phyloP scores from a whole-genome alignment of 1,284 basidiomycete species.

The Cutaneotrichosporon spelunceum region DNA sequence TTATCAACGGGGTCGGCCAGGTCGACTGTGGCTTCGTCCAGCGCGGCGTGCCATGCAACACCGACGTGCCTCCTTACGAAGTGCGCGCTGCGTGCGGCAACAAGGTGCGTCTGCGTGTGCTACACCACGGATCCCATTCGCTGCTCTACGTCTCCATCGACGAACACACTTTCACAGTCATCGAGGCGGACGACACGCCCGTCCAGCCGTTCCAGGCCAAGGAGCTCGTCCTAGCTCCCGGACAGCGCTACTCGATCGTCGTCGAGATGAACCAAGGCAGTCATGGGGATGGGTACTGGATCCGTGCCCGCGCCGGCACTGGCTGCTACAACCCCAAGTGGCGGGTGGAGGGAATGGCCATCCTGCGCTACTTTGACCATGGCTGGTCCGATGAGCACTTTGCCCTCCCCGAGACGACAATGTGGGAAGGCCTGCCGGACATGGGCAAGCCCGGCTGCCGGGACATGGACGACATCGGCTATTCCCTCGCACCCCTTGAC shows the following conservation, averaged over 20 bases:
- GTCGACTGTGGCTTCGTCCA: conserved; percentile 11
- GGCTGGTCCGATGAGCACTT: not conserved
- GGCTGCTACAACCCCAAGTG: conserved; percentile 7
- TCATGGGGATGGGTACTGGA: conserved; percentile 37
- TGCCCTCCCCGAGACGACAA: conserved; percentile 20
- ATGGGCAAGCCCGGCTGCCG: conserved; percentile 6
- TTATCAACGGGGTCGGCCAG: conserved; percentile 35
- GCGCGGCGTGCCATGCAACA: conserved; percentile 14
- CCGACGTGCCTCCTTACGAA: conserved; percentile 3
- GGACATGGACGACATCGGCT: conserved; percentile 11
- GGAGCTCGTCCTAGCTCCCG: conserved; percentile 29
- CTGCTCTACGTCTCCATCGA: conserved; percentile 33
- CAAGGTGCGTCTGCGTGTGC: conserved; percentile 26
- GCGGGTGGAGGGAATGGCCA: not conserved
- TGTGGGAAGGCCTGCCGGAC: conserved; percentile 25
- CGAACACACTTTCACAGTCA: conserved; percentile 31
- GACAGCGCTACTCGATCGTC: conserved; percentile 43
- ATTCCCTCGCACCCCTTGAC: conserved; percentile 18
- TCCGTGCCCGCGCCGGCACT: conserved; percentile 35
- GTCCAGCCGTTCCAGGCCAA: conserved; percentile 31
- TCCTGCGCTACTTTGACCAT: conserved; percentile 19
- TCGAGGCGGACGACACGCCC: conserved; percentile 34
- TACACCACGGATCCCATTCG: conserved; percentile 26
- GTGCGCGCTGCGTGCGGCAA: not conserved
- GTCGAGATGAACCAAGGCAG: conserved; percentile 36